Evolutionary conservation across 2,329 filamentous ascomycete genomes (phyloP).

Genomic region (Calonectria ilicicola): DNA sequence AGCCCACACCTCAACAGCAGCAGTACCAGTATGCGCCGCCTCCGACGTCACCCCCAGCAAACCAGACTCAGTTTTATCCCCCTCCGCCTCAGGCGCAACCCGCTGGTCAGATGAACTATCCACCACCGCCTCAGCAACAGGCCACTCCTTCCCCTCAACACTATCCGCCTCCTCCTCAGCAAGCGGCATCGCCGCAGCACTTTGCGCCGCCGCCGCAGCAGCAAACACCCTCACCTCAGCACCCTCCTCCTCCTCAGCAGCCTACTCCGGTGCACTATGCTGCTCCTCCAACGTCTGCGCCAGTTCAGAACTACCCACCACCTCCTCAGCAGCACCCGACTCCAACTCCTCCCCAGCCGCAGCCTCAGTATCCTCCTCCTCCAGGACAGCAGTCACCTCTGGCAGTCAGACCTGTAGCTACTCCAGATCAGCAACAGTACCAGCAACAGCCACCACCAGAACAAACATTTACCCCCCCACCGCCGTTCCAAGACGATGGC

Average conservation of each 20-base stretch:
- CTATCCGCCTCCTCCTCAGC: slow-evolving; percentile 30
- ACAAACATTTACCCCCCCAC: slow-evolving; percentile 43
- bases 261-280: slow-evolving; percentile 38
- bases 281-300: slow-evolving; percentile 34
- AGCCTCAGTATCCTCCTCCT: slow-evolving; percentile 38
- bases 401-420: slow-evolving; percentile 7
- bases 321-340: slow-evolving; percentile 38
- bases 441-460: slow-evolving; percentile 39
- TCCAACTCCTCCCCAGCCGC: slow-evolving; percentile 39
- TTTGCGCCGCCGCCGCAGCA: slow-evolving; percentile 16
- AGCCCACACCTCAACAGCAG: slow-evolving; percentile 29
- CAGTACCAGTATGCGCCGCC: slow-evolving; percentile 60
- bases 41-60: slow-evolving; percentile 60
- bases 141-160: slow-evolving; percentile 45
- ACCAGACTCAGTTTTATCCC: slow-evolving; percentile 59
- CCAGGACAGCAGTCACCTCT: slow-evolving; percentile 17
- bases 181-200: slow-evolving; percentile 24
- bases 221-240: slow-evolving; percentile 8
- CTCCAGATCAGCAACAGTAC: slow-evolving; percentile 24
- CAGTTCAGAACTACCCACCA: slow-evolving; percentile 25
- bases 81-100: slow-evolving; percentile 53
- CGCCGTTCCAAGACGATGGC: slow-evolving; percentile 37
- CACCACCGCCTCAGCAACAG: slow-evolving; percentile 45
- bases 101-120: slow-evolving; percentile 45
- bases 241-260: slow-evolving; percentile 32